These are phyloP conservation scores for Colletotrichum tropicicola DNA, from an alignment of 2,329 filamentous ascomycete species.

Conservation along the genomic window DNA sequence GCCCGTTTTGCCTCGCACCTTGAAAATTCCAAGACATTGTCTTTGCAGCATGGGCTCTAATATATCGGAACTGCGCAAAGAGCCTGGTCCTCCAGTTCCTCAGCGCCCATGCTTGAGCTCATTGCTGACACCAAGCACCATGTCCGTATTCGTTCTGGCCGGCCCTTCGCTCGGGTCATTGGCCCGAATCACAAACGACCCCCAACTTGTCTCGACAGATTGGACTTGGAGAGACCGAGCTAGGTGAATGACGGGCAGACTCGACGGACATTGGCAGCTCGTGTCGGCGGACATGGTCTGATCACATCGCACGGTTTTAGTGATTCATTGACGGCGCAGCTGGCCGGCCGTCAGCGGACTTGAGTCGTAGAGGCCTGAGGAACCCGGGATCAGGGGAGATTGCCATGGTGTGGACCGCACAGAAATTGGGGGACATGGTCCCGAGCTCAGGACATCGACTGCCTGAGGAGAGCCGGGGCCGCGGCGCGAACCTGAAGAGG, in stretches of 20 bases:
- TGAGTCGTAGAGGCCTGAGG: conserved; percentile 27
- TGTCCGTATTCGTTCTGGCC: neutral
- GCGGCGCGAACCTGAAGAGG: conserved; percentile 15
- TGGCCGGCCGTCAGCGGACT: conserved; percentile 2
- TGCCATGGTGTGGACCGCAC: conserved; percentile 7
- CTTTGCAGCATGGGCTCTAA: too few relatives aligned
- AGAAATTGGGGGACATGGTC: conserved; percentile 15
- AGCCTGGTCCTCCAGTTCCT: too few relatives aligned
- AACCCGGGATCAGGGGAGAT: conserved; percentile 19
- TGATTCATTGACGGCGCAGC: conserved; percentile 18
- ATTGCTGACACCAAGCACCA: neutral
- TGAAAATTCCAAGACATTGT: too few relatives aligned
- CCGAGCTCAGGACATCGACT: conserved; percentile 6
- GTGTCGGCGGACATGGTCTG: conserved; percentile 18
- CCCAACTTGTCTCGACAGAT: neutral
- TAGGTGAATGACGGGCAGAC: conserved; percentile 1
- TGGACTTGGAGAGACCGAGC: neutral
- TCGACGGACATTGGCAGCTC: conserved; percentile 7
- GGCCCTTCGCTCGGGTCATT: conserved; percentile 5
- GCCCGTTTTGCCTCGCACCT: neutral
- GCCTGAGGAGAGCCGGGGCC: neutral
- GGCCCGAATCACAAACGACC: neutral
- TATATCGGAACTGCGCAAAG: too few relatives aligned
- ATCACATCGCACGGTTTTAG: conserved; percentile 24
- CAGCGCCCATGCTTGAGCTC: too few relatives aligned